A percentile compares a stretch with the other conserved stretches of the same genome.
phyloP scores from a whole-genome alignment of 441 rosid genomes.

The Jatropha multifida region DNA sequence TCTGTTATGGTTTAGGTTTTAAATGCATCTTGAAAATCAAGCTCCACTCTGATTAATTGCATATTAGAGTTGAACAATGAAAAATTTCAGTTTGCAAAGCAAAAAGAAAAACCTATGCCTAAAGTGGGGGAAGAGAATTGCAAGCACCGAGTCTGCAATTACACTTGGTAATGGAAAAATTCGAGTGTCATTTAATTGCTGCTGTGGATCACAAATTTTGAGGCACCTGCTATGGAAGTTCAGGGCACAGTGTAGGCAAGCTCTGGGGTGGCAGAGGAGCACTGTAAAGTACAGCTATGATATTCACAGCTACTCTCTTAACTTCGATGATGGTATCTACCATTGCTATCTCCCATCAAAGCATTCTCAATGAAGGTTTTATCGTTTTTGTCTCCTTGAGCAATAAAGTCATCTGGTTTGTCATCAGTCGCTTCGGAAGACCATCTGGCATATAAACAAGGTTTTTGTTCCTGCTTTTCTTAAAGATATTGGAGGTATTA shows the following conservation, averaged over 20 bases:
- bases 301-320: slow-evolving; percentile 54
- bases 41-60: slow-evolving; percentile 19
- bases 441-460: not conserved
- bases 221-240: slow-evolving; percentile 47
- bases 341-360: slow-evolving; percentile 12
- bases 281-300: slow-evolving; percentile 56
- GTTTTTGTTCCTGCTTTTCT: not conserved
- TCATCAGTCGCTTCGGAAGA: slow-evolving; percentile 4
- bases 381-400: not conserved
- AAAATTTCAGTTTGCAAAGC: slow-evolving; percentile 26
- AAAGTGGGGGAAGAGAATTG: slow-evolving; percentile 43
- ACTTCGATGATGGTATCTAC: slow-evolving; percentile 57
- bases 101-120: slow-evolving; percentile 44
- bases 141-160: slow-evolving; percentile 29
- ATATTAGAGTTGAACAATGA: slow-evolving; percentile 12
- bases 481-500: not conserved
- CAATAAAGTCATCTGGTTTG: slow-evolving; percentile 5
- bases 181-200: slow-evolving; percentile 22
- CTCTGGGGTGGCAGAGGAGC: slow-evolving; percentile 32
- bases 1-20: slow-evolving; percentile 1
- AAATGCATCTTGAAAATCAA: slow-evolving; percentile 8
- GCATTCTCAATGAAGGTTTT: slow-evolving; percentile 6
- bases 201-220: slow-evolving; percentile 27
- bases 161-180: slow-evolving; percentile 25
- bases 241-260: slow-evolving; percentile 42